Evolutionary conservation across 73 alveolate genomes (phyloP), one percentile per base, ranked within the genome.

Genomic region (Symbiodinium pilosum): DNA sequence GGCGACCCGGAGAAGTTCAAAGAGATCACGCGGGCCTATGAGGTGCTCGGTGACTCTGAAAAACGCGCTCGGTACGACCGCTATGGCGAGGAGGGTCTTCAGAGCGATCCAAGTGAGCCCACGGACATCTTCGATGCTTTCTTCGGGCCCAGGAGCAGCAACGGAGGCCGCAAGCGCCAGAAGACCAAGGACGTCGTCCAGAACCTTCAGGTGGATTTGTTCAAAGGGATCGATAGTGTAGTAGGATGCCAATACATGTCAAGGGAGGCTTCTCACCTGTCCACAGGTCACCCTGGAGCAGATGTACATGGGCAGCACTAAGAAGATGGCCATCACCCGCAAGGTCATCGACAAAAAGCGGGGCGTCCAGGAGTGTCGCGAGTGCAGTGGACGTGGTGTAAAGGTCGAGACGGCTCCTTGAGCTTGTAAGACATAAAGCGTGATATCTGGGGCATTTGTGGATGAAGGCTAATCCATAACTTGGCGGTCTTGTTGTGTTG

Each of bases 211-310:
- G n/a, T n/a, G n/a, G n/a, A n/a, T n/a, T n/a, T n/a, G n/a, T n/a
- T n/a, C n/a, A n/a, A n/a, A n/a, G n/a, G n/a, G n/a, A n/a, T n/a
- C n/a, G n/a, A n/a, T n/a, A n/a, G n/a, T n/a, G n/a, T n/a, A n/a
- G n/a, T n/a, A n/a, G n/a, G n/a, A n/a, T n/a, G n/a, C n/a, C n/a
- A n/a, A n/a, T n/a, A n/a, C n/a, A n/a, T n/a, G n/a, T n/a, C n/a
- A n/a, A n/a, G n/a, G n/a, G n/a, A n/a, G n/a, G n/a, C n/a, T n/a
- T n/a, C n/a, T n/a, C n/a, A n/a, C n/a, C n/a, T n/a, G n/a, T n/a
- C n/a, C n/a, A n/a, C n/a, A n/a, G 59, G 99, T 99, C 47, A 83
- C 99, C 40, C 91, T 99, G 54, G 99, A 99, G 93, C 99, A 99
- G 99, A 99, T 99, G 94, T 99, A 99, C 85, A 9, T 34, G 30